A percentile compares a stretch with the other conserved stretches of the same genome.
Evolutionary conservation across 2,329 filamentous ascomycete genomes (phyloP).

Genomic region (Aspergillus melleus): DNA sequence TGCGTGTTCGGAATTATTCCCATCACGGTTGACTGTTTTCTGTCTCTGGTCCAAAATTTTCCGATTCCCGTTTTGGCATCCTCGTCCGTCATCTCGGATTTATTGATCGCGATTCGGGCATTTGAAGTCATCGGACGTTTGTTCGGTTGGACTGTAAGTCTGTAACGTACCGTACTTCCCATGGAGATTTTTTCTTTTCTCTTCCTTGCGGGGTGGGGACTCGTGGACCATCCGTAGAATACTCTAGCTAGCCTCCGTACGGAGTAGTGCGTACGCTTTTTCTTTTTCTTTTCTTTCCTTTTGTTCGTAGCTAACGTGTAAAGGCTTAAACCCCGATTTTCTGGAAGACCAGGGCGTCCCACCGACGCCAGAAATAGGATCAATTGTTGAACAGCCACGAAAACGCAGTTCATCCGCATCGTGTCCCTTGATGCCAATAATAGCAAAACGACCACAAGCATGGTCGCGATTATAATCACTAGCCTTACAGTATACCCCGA

Average conservation of each 20-base stretch:
- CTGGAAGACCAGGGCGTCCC: slow-evolving; percentile 1
- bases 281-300: not conserved
- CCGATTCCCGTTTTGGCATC: not conserved
- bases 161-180: not conserved
- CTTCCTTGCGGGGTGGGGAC: not conserved
- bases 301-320: not conserved
- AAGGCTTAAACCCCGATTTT: not conserved
- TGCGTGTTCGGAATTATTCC: not conserved
- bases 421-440: not conserved
- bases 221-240: not conserved
- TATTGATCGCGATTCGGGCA: not conserved
- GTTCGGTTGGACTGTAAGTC: not conserved
- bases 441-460: not conserved
- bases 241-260: not conserved
- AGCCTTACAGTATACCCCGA: not conserved
- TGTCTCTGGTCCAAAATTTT: not conserved
- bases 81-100: not conserved
- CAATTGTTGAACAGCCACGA: not conserved
- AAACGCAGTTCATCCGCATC: not conserved
- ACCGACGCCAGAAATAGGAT: not conserved
- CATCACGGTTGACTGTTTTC: not conserved
- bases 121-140: not conserved
- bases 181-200: not conserved
- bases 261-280: not conserved
- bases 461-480: not conserved